These are phyloP conservation scores for Plantago major DNA, from an alignment of 257 asterid species.

Conservation along the genomic window DNA sequence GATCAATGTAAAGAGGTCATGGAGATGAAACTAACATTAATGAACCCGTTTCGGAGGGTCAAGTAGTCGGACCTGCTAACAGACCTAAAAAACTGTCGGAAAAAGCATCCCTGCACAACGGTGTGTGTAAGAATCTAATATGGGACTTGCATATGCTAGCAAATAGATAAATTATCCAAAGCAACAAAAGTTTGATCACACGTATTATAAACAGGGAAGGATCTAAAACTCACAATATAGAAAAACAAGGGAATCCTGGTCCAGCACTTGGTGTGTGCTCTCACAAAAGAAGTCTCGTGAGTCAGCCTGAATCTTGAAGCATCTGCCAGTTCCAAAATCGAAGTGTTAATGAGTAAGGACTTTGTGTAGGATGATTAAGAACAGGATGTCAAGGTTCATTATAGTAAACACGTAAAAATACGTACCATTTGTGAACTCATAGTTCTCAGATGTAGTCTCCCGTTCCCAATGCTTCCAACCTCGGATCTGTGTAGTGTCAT, in stretches of 20 bases:
- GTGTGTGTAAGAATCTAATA: slow-evolving; percentile 7
- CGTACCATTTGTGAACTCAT: slow-evolving; percentile 78
- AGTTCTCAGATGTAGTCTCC: slow-evolving; percentile 67
- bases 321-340: slow-evolving; percentile 43
- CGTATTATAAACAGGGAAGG: background rate
- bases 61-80: slow-evolving; percentile 83
- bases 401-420: background rate
- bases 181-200: background rate
- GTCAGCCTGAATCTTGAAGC: slow-evolving; percentile 87
- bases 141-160: background rate
- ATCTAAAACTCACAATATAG: slow-evolving; percentile 54
- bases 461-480: slow-evolving; percentile 94
- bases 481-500: slow-evolving; percentile 50
- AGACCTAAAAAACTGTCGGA: slow-evolving; percentile 77
- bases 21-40: slow-evolving; percentile 47
- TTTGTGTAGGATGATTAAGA: background rate
- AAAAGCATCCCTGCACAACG: slow-evolving; percentile 76
- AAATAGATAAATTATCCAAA: background rate
- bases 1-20: background rate
- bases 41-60: slow-evolving; percentile 90
- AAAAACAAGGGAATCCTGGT: slow-evolving; percentile 73
- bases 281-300: slow-evolving; percentile 92
- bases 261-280: slow-evolving; percentile 92
- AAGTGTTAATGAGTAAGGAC: slow-evolving; percentile 14
- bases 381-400: slow-evolving; percentile 2